Evolutionary conservation across 257 asterid species (phyloP), one percentile per base, ranked within the genome.

Genomic region (Lavandula angustifolia): DNA sequence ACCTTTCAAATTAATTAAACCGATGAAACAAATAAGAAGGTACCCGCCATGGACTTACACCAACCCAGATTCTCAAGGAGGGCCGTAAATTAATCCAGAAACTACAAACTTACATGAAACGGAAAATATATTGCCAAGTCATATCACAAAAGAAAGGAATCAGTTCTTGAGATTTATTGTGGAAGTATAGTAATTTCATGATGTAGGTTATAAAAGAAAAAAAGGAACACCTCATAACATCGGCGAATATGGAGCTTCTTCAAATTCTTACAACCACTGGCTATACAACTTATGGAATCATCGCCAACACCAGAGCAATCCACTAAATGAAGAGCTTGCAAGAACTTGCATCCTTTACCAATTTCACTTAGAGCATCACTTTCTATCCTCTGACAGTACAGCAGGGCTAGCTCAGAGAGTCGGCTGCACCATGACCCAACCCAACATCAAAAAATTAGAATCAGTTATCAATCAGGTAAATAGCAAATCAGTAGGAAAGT

Each of bases 281-380:
- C 98, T 73, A 92, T 78, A 73, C 87, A 75, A 62, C 89, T 76
- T 50, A 92, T 79, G 69, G 96, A 86, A 54, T 85, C 95, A 66
- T 92, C 95, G 22, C 96, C 88, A 64, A 92, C 77, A 64, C 82
- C 86, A 27, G 95, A 84, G 81, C 98, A 92, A 72, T 92, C 98
- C 40, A 86, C 95, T 91, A 92, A 78, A 84, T 88, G 89, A 77
- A 92, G 87, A 74, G 94, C 86, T 81, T 92, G 95, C 88, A 92
- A 76, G 77, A 77, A 84, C 80, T 83, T 87, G 89, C 98, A 92
- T 59, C 96, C 95, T 59, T 67, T 80, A 62, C 96, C 95, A 41
- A 92, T 84, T 87, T 85, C 96, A 70, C 79, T 80, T 6, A 92
- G 79, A 10, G 91, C 95, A 32, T 64, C 62, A 62, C 79, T 79